phyloP scores from a whole-genome alignment of 495 filamentous ascomycete genomes.

The Penicillium simplicissimum region DNA sequence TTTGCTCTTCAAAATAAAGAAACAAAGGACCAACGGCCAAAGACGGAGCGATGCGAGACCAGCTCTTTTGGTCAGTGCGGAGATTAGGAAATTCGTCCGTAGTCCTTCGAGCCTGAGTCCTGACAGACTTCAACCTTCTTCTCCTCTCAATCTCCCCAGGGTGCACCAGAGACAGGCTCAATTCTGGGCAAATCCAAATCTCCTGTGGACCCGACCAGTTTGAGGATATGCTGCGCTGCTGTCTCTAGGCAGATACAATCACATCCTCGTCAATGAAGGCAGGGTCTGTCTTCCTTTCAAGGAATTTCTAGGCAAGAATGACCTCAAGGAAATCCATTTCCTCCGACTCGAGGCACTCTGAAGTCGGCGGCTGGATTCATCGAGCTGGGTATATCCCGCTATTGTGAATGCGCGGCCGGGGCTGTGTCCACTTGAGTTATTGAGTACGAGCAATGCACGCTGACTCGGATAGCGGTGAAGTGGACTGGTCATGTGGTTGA shows the following conservation, averaged over 20 bases:
- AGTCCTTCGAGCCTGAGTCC: background rate
- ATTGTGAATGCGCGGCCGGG: background rate
- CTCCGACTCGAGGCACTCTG: background rate
- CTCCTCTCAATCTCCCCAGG: background rate
- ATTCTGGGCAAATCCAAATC: background rate
- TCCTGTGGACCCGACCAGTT: background rate
- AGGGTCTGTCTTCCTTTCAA: background rate
- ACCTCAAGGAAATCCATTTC: no score
- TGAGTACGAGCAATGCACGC: background rate
- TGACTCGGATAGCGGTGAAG: background rate
- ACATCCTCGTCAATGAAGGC: background rate
- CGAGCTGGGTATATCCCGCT: background rate
- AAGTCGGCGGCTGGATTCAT: background rate
- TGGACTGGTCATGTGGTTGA: background rate
- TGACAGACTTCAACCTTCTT: background rate
- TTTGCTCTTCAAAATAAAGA: background rate
- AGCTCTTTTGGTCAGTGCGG: background rate
- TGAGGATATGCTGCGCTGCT: background rate
- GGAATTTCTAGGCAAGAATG: background rate
- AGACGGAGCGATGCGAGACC: background rate
- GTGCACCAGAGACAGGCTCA: background rate
- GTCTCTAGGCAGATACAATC: background rate
- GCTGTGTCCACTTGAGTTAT: background rate
- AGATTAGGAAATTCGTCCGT: background rate
- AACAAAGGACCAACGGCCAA: background rate